Evolutionary conservation across 768 basidiomycete species (phyloP), one percentile per base, ranked within the genome.

Genomic region (Suillus placidus): DNA sequence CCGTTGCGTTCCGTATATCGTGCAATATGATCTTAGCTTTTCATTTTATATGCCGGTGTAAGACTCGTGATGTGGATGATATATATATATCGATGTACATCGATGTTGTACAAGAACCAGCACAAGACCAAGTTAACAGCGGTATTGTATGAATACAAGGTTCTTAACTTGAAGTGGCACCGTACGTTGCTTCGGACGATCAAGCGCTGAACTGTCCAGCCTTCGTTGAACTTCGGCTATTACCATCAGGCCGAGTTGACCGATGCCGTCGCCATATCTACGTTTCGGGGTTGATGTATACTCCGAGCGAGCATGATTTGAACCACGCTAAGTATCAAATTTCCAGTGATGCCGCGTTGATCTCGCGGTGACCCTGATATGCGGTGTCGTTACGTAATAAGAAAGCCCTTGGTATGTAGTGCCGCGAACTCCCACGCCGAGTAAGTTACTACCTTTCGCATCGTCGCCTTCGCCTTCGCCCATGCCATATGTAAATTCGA

Each of bases 401-500:
- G 51, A 20, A 1, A 12, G 18, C 12, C 8, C 2, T 52, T 52
- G 32, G 6, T 26, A 26, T 26, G 26, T 26, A 23, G n/a, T 23
- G 23, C n/a, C 16, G 6, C 16, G 5, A 26, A 58, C 57, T 58
- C 57, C 18, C 57, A 58, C 57, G 38, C 14, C 26, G 4, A 52
- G 16, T 30, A 18, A 26, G 51, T 52, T 18, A 52, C 14, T 13
- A 51, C 30, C 13, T 26, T 23, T 51, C 49, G 13, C 56, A 37
- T 23, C n/a, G 45, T 63, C 47, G 42, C 62, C 65, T 55, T 38
- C 40, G 32, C 60, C 62, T 55, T 38, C 74, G 76, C 74, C 74
- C 52, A 77, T 78, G 77, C 58, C 71, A 69, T 77, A 62, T 62
- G 60, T 64, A 18, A 77, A 73, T 67, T 70, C 65, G 66, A 60